Evolutionary conservation across 805 yeast species (phyloP).

Genomic region (Saccharomycopsis sp.): DNA sequence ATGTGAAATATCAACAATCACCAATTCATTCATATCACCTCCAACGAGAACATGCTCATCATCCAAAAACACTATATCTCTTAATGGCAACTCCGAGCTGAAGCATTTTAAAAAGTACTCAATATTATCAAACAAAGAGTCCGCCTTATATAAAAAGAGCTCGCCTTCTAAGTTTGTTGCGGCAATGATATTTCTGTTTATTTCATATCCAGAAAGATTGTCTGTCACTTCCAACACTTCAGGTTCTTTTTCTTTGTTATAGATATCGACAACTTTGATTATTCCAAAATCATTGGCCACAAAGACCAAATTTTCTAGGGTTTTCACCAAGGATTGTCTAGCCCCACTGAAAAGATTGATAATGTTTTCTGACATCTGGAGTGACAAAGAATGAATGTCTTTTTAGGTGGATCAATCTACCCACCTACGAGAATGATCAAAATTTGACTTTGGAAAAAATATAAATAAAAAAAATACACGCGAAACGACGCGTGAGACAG

Average conservation of each 20-base stretch:
- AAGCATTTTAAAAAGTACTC: conserved; percentile 1
- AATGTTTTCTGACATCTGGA: conserved; percentile 1
- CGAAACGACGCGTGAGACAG: too few relatives aligned
- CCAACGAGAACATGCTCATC: conserved; percentile 37
- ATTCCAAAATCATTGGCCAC: conserved; percentile 50
- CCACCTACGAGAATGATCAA: too few relatives aligned
- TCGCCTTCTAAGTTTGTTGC: conserved; percentile 18
- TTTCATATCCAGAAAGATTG: conserved; percentile 35
- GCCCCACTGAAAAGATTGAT: conserved; percentile 14
- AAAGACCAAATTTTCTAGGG: conserved; percentile 30
- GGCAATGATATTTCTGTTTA: conserved; percentile 32
- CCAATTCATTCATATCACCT: conserved; percentile 57
- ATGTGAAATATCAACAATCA: conserved; percentile 29
- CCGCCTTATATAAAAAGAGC: conserved; percentile 9
- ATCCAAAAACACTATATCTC: conserved; percentile 14
- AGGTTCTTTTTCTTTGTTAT: conserved; percentile 50
- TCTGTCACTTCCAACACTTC: conserved; percentile 44
- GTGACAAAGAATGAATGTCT: background rate
- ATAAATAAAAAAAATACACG: background rate
- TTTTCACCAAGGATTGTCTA: conserved; percentile 5
- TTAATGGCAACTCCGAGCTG: conserved; percentile 16
- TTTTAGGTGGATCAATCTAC: background rate
- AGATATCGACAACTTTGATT: conserved; percentile 40
- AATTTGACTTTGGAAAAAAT: background rate
- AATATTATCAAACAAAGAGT: conserved; percentile 1